phyloP scores from a whole-genome alignment of 805 yeast genomes.

The Candida corydali region DNA sequence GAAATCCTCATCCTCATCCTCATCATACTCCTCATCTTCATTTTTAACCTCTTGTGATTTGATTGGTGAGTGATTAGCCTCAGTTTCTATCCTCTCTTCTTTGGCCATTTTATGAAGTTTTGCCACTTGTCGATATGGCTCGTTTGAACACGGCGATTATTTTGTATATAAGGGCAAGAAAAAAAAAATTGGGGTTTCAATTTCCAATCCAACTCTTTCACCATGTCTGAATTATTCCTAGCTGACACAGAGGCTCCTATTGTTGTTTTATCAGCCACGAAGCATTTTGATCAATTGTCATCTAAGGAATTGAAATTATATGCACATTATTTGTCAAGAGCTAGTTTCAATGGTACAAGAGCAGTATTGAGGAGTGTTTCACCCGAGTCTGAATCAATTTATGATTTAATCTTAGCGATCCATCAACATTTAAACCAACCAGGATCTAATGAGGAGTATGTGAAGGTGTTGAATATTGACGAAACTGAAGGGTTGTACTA shows the following conservation, averaged over 20 bases:
- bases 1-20: conserved; percentile 10
- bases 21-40: conserved; percentile 9
- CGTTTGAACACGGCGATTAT: too few species aligned
- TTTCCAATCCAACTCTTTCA: too few species aligned
- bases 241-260: conserved; percentile 45
- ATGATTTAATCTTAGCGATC: conserved; percentile 60
- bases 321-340: conserved; percentile 81
- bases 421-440: conserved; percentile 52
- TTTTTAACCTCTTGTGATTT: neutral
- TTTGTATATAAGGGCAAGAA: too few species aligned
- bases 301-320: conserved; percentile 54
- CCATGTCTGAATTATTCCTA: conserved; percentile 14
- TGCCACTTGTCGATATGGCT: too few species aligned
- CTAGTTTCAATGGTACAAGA: conserved; percentile 80
- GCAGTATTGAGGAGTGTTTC: conserved; percentile 78
- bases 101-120: neutral
- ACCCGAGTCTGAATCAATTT: conserved; percentile 73
- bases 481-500: conserved; percentile 39
- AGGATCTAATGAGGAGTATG: conserved; percentile 30
- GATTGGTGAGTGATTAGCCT: neutral
- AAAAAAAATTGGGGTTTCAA: too few species aligned
- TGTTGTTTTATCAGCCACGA: conserved; percentile 53
- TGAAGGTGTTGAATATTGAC: conserved; percentile 30
- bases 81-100: neutral
- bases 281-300: conserved; percentile 64